phyloP scores from a whole-genome alignment of 352 stramenopile species.

The Thalassiosira ordinaria region DNA sequence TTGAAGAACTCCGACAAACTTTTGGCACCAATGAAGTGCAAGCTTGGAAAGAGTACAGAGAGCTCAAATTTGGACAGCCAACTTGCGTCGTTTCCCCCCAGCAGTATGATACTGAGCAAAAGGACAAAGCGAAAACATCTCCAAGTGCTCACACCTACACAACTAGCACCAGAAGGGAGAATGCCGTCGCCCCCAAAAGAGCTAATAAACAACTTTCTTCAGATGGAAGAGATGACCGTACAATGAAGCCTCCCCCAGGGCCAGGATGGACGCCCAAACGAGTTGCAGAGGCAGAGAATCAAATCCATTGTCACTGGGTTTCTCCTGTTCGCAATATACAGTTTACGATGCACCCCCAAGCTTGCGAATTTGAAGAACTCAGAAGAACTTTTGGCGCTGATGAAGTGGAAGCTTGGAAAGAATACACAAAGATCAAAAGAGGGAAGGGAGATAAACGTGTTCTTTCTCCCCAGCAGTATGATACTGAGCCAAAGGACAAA shows the following conservation, averaged over 20 bases:
- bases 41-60: conserved; percentile 20
- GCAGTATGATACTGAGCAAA: neutral
- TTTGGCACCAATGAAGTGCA: conserved; percentile 3
- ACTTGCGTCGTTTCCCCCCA: conserved; percentile 3
- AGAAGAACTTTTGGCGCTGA: conserved; percentile 13
- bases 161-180: neutral
- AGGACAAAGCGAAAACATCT: neutral
- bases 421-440: conserved; percentile 2
- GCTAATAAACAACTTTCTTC: no score
- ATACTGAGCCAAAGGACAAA: neutral
- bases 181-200: no score
- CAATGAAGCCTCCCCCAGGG: neutral
- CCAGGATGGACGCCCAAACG: neutral
- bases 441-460: neutral
- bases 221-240: no score
- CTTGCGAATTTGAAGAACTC: conserved; percentile 22
- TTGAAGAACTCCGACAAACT: conserved; percentile 12
- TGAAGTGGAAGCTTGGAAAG: conserved; percentile 15
- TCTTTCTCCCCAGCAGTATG: neutral
- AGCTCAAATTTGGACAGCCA: neutral
- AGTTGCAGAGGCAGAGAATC: neutral
- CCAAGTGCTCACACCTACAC: neutral
- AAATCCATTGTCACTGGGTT: neutral
- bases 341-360: neutral
- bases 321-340: neutral